Base-by-base conservation (phyloP, 2,329 filamentous ascomycete species). In the Colletotrichum siamense region DNA sequence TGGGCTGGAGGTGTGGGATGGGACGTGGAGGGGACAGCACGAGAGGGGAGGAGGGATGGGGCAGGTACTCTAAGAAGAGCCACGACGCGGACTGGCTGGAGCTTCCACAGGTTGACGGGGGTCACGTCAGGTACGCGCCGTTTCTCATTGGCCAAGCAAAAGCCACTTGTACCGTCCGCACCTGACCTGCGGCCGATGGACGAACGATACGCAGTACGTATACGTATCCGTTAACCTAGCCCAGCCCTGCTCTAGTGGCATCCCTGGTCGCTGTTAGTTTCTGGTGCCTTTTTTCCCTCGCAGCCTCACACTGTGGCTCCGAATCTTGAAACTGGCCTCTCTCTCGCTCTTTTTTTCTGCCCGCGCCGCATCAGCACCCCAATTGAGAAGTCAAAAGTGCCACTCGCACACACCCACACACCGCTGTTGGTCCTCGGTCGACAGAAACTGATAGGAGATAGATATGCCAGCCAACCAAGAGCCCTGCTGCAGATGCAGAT, bases 91-190 rank as follows among this genome's bases (percentile, higher is more conserved):
- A 39, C 63, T 55, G 65, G 59, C 73, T 64, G 64, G 64, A 61
- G 73, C 70, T 44, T 44, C 39, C 39, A 44, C 39, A n/a, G 39
- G 39, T 44, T 13, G 28, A 52, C 26, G 61, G 57, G 71, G 70
- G 64, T 65, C 59, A 52, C 28, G 59, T 28, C 73, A 76, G 73
- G 73, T 76, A 76, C 73, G 34, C 59, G 28, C 57, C 34, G 15
- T 10, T 32, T 12, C 28, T 73, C 24, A 76, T 76, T 76, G 59
- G 73, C 18, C 22, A 32, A 13, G 12, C 18, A 36, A 64, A 73
- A 73, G 73, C 73, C 73, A 69, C 70, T 63, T 39, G 18, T 49
- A 69, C 70, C 69, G 73, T 76, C 72, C 57, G 73, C 69, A 44
- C 39, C 39, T 44, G 39, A 69, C 69, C 70, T 76, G 73, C 64